Conservation (phyloP, 2,329 filamentous ascomycete genomes). For the Colletotrichum tropicale region DNA sequence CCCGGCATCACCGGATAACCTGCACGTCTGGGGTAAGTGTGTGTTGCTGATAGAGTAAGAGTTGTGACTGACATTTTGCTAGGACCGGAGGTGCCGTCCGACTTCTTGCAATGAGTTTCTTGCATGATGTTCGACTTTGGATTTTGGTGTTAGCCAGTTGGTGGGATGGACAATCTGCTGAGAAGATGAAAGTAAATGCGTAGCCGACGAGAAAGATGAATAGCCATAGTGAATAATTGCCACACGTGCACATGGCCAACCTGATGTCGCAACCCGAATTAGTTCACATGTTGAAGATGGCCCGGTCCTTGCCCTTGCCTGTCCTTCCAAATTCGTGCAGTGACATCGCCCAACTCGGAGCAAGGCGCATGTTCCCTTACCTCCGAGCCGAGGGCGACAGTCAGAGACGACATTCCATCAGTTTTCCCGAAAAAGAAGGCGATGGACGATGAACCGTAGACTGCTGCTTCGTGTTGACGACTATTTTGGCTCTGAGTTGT, state of each 20-base stretch:
- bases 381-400: not conserved
- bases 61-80: not conserved
- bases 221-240: not conserved
- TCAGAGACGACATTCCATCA: not conserved
- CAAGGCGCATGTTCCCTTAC: not conserved
- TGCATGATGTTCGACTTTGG: not conserved
- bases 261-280: not conserved
- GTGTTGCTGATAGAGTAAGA: not conserved
- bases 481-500: not conserved
- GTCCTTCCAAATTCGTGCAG: not conserved
- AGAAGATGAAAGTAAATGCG: not conserved
- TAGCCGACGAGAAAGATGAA: not conserved
- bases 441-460: not conserved
- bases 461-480: not conserved
- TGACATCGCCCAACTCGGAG: not conserved
- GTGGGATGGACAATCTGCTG: not conserved
- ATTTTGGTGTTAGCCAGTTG: not conserved
- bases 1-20: conserved; percentile 42
- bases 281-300: not conserved
- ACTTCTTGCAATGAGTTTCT: conserved; percentile 7
- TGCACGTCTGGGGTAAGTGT: conserved; percentile 50
- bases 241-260: not conserved
- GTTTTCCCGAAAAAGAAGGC: not conserved
- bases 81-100: conserved; percentile 22
- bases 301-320: not conserved